phyloP scores from a whole-genome alignment of 148 eudicot species.

The Nepenthes gracilis region DNA sequence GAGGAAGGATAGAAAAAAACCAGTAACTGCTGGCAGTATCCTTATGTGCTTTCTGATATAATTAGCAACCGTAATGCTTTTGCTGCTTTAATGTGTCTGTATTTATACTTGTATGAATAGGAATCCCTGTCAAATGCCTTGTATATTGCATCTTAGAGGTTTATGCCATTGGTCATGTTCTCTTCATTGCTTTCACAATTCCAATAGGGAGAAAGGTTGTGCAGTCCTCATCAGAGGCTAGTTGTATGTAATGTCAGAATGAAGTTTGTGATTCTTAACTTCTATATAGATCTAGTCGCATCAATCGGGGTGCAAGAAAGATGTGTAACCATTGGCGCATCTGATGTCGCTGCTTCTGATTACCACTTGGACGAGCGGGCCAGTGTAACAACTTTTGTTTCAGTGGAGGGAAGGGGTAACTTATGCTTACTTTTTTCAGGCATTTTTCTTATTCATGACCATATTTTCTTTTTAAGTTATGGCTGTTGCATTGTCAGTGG shows the following conservation, averaged over 20 bases:
- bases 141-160: too few species aligned
- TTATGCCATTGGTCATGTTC: too few species aligned
- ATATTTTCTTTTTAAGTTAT: too few species aligned
- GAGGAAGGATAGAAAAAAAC: background rate
- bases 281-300: background rate
- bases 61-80: too few species aligned
- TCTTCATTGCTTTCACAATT: too few species aligned
- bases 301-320: background rate
- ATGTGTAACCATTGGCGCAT: background rate
- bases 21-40: background rate
- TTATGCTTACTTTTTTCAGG: background rate
- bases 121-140: too few species aligned
- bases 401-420: background rate
- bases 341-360: background rate
- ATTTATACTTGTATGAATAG: too few species aligned
- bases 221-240: background rate
- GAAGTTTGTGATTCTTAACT: background rate
- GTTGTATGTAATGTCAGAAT: background rate
- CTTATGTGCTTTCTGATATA: background rate
- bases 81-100: too few species aligned
- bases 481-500: too few species aligned
- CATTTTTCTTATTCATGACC: background rate
- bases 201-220: too few species aligned
- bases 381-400: background rate
- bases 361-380: background rate